Percentiles rank a stretch among this genome's conserved stretches.
These are phyloP conservation scores for Pistacia integerrima DNA, from an alignment of 345 rosid species.

Conservation along the genomic window DNA sequence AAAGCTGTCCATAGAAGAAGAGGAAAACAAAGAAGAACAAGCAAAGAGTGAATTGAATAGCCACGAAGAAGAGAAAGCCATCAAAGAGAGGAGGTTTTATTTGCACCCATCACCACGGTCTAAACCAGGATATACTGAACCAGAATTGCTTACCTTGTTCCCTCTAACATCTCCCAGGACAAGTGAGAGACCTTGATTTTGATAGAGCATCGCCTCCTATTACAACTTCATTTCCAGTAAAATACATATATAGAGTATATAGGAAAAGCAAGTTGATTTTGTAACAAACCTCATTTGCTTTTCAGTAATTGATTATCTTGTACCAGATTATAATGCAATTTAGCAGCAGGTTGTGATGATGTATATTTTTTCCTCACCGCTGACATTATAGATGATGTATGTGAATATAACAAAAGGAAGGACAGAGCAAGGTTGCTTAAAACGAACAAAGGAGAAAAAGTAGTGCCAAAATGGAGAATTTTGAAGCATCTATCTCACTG, in stretches of 20 bases:
- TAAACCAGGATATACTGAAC: constrained; percentile 51
- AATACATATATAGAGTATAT: not conserved
- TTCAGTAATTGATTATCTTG: constrained; percentile 2
- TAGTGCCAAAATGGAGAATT: not conserved
- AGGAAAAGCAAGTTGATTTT: not conserved
- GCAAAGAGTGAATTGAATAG: constrained; percentile 37
- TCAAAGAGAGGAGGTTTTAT: constrained; percentile 72
- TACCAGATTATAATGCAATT: not conserved
- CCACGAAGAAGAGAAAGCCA: constrained; percentile 80
- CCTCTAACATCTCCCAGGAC: constrained; percentile 64
- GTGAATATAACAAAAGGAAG: not conserved
- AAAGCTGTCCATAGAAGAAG: constrained; percentile 52
- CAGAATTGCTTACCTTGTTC: constrained; percentile 70
- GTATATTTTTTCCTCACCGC: not conserved
- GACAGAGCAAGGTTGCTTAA: not conserved
- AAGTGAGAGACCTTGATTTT: constrained; percentile 34
- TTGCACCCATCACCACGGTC: constrained; percentile 76
- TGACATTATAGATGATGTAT: not conserved
- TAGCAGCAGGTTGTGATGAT: not conserved
- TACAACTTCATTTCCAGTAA: not conserved
- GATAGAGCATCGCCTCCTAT: not conserved
- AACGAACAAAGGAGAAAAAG: not conserved
- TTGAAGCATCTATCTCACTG: not conserved
- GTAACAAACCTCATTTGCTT: constrained; percentile 1
- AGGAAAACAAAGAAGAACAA: constrained; percentile 36